These are phyloP conservation scores for Fusarium multiceps DNA, from an alignment of 2,329 filamentous ascomycete species.

Conservation along the genomic window DNA sequence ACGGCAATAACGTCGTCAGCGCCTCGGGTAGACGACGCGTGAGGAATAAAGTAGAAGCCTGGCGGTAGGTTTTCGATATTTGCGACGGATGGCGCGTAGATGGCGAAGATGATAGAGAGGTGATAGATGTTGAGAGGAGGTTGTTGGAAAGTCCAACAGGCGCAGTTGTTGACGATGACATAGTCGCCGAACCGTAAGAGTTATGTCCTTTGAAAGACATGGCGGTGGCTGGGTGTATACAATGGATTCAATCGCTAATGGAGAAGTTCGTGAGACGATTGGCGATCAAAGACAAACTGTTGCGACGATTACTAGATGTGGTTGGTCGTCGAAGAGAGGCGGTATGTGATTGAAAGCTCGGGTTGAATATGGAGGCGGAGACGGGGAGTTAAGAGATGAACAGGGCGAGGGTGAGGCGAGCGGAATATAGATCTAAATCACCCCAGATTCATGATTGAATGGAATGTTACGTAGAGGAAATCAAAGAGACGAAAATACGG, in stretches of 20 bases:
- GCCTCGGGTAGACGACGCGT: constrained; percentile 94
- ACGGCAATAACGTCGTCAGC: constrained; percentile 82
- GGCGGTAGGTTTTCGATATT: constrained; percentile 92
- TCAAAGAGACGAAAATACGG: constrained; percentile 18
- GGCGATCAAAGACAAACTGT: constrained; percentile 31
- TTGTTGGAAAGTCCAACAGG: constrained; percentile 61
- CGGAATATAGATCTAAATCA: constrained; percentile 28
- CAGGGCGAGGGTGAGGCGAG: constrained; percentile 17
- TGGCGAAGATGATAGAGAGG: constrained; percentile 72
- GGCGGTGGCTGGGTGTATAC: constrained; percentile 23
- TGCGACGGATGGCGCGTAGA: constrained; percentile 73
- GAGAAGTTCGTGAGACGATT: constrained; percentile 7
- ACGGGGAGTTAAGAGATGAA: constrained; percentile 11
- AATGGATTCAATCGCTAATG: constrained; percentile 11
- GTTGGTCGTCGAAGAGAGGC: constrained; percentile 16
- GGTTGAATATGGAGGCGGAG: not conserved
- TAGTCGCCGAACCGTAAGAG: constrained; percentile 58
- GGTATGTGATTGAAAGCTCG: constrained; percentile 23
- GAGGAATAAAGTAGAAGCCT: constrained; percentile 92
- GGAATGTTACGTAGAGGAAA: constrained; percentile 16
- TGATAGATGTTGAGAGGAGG: constrained; percentile 72
- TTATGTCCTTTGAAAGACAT: constrained; percentile 61
- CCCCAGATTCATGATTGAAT: constrained; percentile 41
- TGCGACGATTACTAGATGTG: constrained; percentile 14
- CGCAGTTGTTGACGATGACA: constrained; percentile 47